Evolutionary conservation across 345 rosid species (phyloP).

Genomic region (Barbarea vulgaris): DNA sequence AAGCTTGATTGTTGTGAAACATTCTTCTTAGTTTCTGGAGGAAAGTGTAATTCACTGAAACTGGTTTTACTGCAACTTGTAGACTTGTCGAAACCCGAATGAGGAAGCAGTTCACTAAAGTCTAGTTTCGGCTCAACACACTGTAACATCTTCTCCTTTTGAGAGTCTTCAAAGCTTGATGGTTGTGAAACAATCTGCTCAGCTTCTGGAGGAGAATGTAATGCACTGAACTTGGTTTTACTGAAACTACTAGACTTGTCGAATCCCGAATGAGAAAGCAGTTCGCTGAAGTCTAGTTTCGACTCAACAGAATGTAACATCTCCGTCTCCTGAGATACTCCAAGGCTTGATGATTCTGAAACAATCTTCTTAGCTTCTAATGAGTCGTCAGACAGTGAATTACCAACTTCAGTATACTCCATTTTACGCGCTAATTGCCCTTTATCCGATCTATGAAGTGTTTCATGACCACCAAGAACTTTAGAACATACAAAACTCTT

Average conservation of each 20-base stretch:
- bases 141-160: not conserved
- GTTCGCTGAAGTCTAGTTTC: not conserved
- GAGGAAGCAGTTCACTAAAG: not conserved
- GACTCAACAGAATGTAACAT: not conserved
- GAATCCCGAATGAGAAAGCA: too few relatives aligned
- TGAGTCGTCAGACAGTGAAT: not conserved
- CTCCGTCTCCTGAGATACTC: not conserved
- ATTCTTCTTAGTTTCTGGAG: not conserved
- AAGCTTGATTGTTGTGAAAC: not conserved
- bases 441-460: not conserved
- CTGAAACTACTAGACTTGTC: not conserved
- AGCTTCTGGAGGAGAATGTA: not conserved
- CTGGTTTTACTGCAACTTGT: not conserved
- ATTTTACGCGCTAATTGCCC: not conserved
- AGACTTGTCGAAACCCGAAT: not conserved
- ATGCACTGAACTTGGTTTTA: not conserved
- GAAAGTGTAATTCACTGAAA: not conserved
- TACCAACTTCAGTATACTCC: not conserved
- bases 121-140: not conserved
- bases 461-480: conserved; percentile 25
- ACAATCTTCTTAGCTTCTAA: conserved; percentile 9
- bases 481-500: conserved; percentile 19
- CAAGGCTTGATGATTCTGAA: not conserved
- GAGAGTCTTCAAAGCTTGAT: not conserved
- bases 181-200: conserved; percentile 4